phyloP scores from a whole-genome alignment of 2,329 filamentous ascomycete genomes.

The Pseudogymnoascus sp. region DNA sequence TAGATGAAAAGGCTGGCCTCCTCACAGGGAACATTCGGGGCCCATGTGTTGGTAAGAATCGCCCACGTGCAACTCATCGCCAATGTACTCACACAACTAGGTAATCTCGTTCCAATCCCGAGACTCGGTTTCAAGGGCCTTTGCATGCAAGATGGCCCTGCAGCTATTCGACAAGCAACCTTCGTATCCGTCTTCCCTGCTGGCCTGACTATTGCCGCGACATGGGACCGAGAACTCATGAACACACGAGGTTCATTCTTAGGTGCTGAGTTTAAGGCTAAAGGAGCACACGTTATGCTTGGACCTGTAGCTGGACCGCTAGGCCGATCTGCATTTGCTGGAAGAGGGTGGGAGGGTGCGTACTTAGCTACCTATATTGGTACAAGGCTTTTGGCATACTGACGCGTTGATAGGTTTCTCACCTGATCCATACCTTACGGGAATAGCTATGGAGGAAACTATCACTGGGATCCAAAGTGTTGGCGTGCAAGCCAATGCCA shows the following conservation, averaged over 20 bases:
- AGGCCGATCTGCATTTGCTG: slow-evolving; percentile 39
- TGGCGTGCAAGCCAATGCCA: slow-evolving; percentile 31
- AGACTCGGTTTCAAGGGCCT: slow-evolving; percentile 50
- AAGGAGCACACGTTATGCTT: slow-evolving; percentile 69
- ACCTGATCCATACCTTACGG: slow-evolving; percentile 29
- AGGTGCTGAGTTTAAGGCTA: slow-evolving; percentile 59
- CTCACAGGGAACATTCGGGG: slow-evolving; percentile 15
- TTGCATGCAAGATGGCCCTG: slow-evolving; percentile 63
- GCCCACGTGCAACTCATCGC: slow-evolving; percentile 20
- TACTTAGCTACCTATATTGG: background rate
- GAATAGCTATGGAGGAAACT: slow-evolving; percentile 27
- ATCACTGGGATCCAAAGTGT: slow-evolving; percentile 29
- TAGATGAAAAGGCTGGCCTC: slow-evolving; percentile 48
- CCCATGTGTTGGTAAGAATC: slow-evolving; percentile 10
- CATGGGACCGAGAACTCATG: slow-evolving; percentile 60
- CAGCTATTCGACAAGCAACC: slow-evolving; percentile 58
- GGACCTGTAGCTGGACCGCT: slow-evolving; percentile 40
- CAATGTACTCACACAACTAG: slow-evolving; percentile 23
- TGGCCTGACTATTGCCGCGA: slow-evolving; percentile 62
- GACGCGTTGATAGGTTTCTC: slow-evolving; percentile 17
- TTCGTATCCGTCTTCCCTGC: slow-evolving; percentile 63
- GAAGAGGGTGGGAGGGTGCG: slow-evolving; percentile 33
- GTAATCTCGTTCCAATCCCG: slow-evolving; percentile 41
- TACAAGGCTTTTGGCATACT: background rate
- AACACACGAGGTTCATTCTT: slow-evolving; percentile 41